Conservation (phyloP, 2,329 filamentous ascomycete species). For the Ophiostoma himal-ulmi region DNA sequence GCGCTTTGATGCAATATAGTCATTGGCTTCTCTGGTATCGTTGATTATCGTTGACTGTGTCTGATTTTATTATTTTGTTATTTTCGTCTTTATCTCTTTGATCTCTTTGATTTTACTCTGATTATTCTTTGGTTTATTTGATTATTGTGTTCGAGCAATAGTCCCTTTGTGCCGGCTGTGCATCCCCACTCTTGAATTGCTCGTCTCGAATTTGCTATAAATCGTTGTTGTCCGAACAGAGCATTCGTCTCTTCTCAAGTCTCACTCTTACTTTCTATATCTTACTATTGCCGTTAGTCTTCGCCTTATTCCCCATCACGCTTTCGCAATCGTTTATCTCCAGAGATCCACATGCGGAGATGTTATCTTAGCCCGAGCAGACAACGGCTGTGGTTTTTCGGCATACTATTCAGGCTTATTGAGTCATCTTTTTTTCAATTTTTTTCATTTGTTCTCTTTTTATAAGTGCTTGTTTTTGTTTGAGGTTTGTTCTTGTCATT, state of each 20-base stretch:
- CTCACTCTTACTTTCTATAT: neutral
- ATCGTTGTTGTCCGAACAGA: neutral
- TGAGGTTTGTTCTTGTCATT: neutral
- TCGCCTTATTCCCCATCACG: neutral
- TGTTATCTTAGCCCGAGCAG: slow-evolving; percentile 2
- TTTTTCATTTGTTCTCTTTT: neutral
- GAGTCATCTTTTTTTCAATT: neutral
- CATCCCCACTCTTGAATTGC: neutral
- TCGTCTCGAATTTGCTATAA: neutral
- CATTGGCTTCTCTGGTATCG: neutral
- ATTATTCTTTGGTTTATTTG: neutral
- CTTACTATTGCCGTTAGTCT: neutral
- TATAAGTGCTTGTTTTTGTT: no score
- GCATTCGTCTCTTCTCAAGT: neutral
- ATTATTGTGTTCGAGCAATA: neutral
- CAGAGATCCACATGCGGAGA: slow-evolving; percentile 12
- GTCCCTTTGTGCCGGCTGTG: neutral
- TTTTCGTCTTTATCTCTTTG: no score
- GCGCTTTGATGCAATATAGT: neutral
- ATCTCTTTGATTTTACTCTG: no score
- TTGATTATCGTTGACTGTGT: no score
- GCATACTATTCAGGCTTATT: neutral
- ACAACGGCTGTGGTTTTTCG: slow-evolving; percentile 9
- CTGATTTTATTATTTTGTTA: no score
- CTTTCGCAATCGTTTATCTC: slow-evolving; percentile 1